Evolutionary conservation across 495 filamentous ascomycete species (phyloP), one percentile per base, ranked within the genome.

Genomic region (Trypethelium eluteriae): DNA sequence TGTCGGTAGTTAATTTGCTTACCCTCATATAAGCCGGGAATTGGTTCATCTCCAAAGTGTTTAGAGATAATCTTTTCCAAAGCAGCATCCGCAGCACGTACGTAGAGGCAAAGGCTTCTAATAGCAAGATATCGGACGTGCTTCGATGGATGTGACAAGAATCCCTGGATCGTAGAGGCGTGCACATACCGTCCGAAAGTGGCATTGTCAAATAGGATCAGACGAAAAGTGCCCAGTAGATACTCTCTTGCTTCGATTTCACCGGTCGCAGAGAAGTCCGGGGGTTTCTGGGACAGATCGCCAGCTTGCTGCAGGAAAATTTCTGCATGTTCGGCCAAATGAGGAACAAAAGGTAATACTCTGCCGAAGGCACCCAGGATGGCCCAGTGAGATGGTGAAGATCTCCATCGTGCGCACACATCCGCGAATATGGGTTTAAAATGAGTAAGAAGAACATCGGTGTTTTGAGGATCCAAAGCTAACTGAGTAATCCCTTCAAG

Each of bases 1-100:
- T 96, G 93, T 38, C 86, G 83, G 78, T 93, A 98, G 74, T 97
- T 92, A 50, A 95, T 86, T 49, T 74, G 73, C 64, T 81, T 83
- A 32, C 86, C 91, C 74, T 99, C 95, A 83, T 89, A 90, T 32
- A 83, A 76, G 2, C 86, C 91, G 67, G 81, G 69, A 38, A 94
- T 81, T 25, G 83, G 79, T 53, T 85, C 84, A 59, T 80, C 70
- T 12, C 82, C 83, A 36, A 90, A 77, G 77, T 93, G 81, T 69
- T 81, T 78, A 62, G 78, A 74, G 47, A 95, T 73, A 76, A 95
- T 88, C 32, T 82, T 82, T 69, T 92, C 84, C 62, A 88, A 80
- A 39, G 89, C 88, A 65, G 81, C 76, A 76, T 99, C 95, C 2
- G 93, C 86, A n/a, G 87, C 89, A 68, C 86, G 84, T 71, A 93